Evolutionary conservation across 352 stramenopile species (phyloP).

Genomic region (Globisporangium echinulatum): DNA sequence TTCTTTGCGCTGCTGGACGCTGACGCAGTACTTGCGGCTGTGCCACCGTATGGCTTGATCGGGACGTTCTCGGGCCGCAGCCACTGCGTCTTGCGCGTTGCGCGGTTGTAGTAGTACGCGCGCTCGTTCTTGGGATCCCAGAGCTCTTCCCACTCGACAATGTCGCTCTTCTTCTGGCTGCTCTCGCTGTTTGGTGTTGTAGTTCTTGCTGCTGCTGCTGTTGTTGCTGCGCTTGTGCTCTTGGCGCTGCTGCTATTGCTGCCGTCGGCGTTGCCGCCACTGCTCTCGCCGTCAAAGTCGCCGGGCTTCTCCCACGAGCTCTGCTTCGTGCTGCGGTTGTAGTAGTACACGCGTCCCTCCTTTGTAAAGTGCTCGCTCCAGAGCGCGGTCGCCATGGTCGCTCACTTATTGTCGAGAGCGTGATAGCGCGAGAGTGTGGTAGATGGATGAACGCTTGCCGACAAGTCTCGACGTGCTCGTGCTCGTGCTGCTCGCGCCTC

Average conservation of each 20-base stretch:
- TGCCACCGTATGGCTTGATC: conserved; percentile 59
- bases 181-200: background rate
- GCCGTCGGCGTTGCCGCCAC: background rate
- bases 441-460: no score
- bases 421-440: no score
- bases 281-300: conserved; percentile 60
- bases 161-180: conserved; percentile 17
- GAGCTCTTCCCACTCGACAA: conserved; percentile 73
- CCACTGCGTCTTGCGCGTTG: conserved; percentile 78
- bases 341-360: conserved; percentile 83
- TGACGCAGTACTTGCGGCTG: background rate
- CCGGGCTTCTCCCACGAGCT: conserved; percentile 82
- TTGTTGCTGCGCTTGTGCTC: background rate
- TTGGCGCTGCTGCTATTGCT: background rate
- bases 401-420: background rate
- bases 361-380: conserved; percentile 87
- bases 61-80: conserved; percentile 63
- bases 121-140: conserved; percentile 84
- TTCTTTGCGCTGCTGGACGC: conserved; percentile 17
- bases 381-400: conserved; percentile 23
- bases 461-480: no score
- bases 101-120: conserved; percentile 84
- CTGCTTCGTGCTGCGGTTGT: conserved; percentile 84
- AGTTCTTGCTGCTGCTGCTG: background rate
- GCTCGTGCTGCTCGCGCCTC: no score